phyloP scores from a whole-genome alignment of 495 filamentous ascomycete species.

The Terfezia claveryi region DNA sequence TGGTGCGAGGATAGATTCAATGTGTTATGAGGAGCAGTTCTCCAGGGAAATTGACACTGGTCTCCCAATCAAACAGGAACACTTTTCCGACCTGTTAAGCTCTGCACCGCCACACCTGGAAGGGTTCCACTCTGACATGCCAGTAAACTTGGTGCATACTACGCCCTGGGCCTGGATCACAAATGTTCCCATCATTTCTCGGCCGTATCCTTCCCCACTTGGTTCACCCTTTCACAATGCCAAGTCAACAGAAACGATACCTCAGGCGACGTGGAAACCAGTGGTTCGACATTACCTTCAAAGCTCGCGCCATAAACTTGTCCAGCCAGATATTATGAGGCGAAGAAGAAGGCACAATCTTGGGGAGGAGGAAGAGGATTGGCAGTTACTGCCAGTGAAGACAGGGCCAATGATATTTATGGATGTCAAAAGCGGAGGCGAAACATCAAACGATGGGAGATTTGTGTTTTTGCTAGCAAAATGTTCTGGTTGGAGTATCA shows the following conservation, averaged over 20 bases:
- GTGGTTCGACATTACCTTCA: slow-evolving; percentile 8
- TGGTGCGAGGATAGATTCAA: background rate
- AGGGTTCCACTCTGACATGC: background rate
- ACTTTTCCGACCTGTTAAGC: background rate
- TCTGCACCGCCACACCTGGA: background rate
- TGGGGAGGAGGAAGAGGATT: slow-evolving; percentile 14
- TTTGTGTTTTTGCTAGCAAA: background rate
- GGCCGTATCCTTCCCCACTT: background rate
- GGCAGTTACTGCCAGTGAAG: slow-evolving; percentile 14
- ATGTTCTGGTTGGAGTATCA: background rate
- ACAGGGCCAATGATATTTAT: slow-evolving; percentile 10
- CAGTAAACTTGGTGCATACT: background rate
- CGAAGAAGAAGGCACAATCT: slow-evolving; percentile 12
- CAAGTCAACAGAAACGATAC: background rate
- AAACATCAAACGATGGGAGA: background rate
- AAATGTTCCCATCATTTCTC: background rate
- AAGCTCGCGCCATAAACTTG: slow-evolving; percentile 13
- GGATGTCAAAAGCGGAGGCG: background rate
- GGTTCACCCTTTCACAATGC: too few relatives aligned
- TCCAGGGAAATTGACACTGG: background rate
- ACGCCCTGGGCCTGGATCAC: background rate
- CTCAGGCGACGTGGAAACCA: background rate
- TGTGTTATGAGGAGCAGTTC: background rate
- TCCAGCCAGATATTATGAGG: slow-evolving; percentile 15
- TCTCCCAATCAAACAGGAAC: background rate